phyloP scores from a whole-genome alignment of 345 rosid genomes.

The Diplotaxis tenuifolia region DNA sequence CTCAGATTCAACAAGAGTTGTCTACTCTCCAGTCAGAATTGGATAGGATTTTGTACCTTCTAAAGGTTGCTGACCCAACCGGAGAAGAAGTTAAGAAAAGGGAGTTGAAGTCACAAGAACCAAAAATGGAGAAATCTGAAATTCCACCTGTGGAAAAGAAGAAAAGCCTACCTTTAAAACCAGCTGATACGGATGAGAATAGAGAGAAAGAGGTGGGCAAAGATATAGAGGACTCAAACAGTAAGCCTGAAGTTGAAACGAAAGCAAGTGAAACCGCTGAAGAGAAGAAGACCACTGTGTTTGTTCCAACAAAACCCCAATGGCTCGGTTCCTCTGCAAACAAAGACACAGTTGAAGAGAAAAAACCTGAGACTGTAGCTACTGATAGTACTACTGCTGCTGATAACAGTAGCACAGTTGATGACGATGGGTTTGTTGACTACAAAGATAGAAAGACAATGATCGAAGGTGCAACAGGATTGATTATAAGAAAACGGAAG shows the following conservation, averaged over 20 bases:
- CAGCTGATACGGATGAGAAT: conserved; percentile 27
- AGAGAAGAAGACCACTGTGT: conserved; percentile 44
- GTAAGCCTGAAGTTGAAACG: conserved; percentile 44
- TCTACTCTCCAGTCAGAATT: conserved; percentile 67
- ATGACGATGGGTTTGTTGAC: conserved; percentile 68
- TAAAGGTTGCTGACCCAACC: conserved; percentile 89
- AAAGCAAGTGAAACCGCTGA: conserved; percentile 37
- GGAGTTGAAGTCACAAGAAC: conserved; percentile 46
- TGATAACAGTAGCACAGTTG: conserved; percentile 30
- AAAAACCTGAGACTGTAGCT: conserved; percentile 37
- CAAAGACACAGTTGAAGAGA: conserved; percentile 43
- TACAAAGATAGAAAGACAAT: conserved; percentile 76
- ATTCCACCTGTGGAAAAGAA: conserved; percentile 40
- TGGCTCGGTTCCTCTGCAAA: conserved; percentile 91
- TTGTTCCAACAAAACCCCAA: conserved; percentile 65
- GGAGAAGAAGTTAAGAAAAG: conserved; percentile 77
- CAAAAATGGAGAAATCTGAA: conserved; percentile 37
- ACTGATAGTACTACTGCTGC: not conserved
- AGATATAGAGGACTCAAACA: conserved; percentile 26
- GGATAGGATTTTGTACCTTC: conserved; percentile 62
- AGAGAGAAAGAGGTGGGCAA: conserved; percentile 37
- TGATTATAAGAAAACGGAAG: conserved; percentile 79
- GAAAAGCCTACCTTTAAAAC: conserved; percentile 36
- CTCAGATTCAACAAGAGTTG: conserved; percentile 61
- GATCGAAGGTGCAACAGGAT: conserved; percentile 65